Evolutionary conservation across 164 flowering plant genomes (phyloP), one percentile per base, ranked within the genome.

Genomic region (Berberis vulgaris): DNA sequence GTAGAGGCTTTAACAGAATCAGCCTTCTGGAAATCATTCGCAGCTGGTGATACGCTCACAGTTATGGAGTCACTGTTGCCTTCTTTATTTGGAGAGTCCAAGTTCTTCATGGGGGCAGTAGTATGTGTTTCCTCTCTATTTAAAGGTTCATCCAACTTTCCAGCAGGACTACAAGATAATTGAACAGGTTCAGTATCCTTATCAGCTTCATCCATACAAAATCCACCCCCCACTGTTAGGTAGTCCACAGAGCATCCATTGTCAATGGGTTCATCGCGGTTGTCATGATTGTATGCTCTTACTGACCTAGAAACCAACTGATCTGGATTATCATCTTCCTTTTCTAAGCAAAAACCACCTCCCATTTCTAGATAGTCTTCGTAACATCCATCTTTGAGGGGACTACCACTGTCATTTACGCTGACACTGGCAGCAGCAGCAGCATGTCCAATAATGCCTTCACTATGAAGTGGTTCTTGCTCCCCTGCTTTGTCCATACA

Each of bases 151-250:
- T 73, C 76, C 1, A 54, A 62, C 58, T 53, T 45, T 46, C 59
- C 57, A n/a, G 45, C 7, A 7, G 41, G 70, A 46, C 40, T 57
- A 2, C 59, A 39, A 49, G 49, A 66, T 5, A 41, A 42, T 5
- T 64, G 69, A 69, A 43, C 65, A 45, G 50, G 63, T 41, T 53
- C 62, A 2, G 3, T 55, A 10, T 62, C 74, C 53, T 66, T 67
- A 12, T 77, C 81, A 64, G 39, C 76, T 68, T 81, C 86, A 39
- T 68, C 82, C 41, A 45, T 7, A 68, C 83, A 79, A 67, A 85
- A 79, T 3, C 80, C 82, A 70, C 80, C 87, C 55, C 81, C 26
- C 41, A 49, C 65, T 66, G 72, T 73, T 64, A 73, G 71, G 63
- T 75, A 72, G 63, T 76, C 82, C 2, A 41, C 61, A 64, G 62